Percentiles rank a stretch among this genome's conserved stretches.
Evolutionary conservation across 176 grass and related monocot genomes (phyloP).

Genomic region (Eleusine coracana): DNA sequence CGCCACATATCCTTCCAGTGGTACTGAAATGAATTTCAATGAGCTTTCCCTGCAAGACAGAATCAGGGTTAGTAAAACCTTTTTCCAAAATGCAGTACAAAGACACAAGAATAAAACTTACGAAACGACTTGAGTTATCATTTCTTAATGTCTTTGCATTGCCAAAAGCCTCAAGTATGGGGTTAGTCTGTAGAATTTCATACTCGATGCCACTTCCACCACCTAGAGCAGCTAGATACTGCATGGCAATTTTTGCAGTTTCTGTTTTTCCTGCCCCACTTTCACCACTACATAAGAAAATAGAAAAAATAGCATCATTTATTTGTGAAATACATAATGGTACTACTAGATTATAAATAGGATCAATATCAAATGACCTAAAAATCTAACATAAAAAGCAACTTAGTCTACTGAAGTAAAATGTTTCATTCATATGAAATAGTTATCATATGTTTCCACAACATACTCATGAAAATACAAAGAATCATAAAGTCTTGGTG

Average conservation of each 20-base stretch:
- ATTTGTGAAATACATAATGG: background rate
- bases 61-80: conserved; percentile 24
- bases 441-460: background rate
- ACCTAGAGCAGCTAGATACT: conserved; percentile 95
- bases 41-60: conserved; percentile 79
- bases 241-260: conserved; percentile 99
- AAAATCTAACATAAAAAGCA: conserved; percentile 18
- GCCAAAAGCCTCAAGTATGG: conserved; percentile 98
- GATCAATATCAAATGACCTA: background rate
- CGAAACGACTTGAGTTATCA: conserved; percentile 98
- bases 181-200: conserved; percentile 97
- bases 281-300: conserved; percentile 69
- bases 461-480: background rate
- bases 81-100: conserved; percentile 9
- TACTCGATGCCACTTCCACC: conserved; percentile 97
- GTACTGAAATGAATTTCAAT: conserved; percentile 98
- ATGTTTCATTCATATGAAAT: conserved; percentile 12
- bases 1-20: conserved; percentile 93
- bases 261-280: conserved; percentile 99
- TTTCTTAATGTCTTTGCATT: conserved; percentile 98
- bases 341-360: conserved; percentile 3
- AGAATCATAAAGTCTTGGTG: background rate
- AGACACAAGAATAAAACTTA: conserved; percentile 61
- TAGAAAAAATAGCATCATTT: conserved; percentile 32
- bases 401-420: conserved; percentile 13